Evolutionary conservation across 805 yeast genomes (phyloP).

Genomic region (Starmerella geochares): DNA sequence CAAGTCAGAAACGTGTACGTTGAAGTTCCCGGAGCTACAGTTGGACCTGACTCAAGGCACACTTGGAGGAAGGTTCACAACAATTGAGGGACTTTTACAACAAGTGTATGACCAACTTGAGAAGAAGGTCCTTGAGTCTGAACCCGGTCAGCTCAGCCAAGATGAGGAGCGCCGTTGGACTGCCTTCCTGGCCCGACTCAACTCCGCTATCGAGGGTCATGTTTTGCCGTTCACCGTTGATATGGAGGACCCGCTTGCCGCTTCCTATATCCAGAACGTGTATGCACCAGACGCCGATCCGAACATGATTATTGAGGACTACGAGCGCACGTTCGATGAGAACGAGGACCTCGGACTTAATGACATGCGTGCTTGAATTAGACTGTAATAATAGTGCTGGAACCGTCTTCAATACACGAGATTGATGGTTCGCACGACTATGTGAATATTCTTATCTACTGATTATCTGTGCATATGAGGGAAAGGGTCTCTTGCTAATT

Average conservation of each 20-base stretch:
- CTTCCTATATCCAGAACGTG: constrained; percentile 93
- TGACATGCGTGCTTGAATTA: constrained; percentile 33
- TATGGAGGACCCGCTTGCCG: constrained; percentile 92
- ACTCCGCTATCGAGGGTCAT: constrained; percentile 73
- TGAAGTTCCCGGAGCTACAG: constrained; percentile 75
- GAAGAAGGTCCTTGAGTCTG: constrained; percentile 68
- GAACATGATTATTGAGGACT: constrained; percentile 83
- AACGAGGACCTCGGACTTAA: constrained; percentile 82
- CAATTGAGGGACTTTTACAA: constrained; percentile 81
- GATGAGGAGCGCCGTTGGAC: constrained; percentile 75
- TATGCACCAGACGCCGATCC: constrained; percentile 98
- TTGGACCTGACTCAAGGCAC: constrained; percentile 94
- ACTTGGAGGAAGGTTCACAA: constrained; percentile 94
- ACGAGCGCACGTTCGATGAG: constrained; percentile 77
- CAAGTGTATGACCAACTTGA: constrained; percentile 88
- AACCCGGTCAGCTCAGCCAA: constrained; percentile 84
- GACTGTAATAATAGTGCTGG: not conserved
- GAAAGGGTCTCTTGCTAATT: too few relatives aligned
- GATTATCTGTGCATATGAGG: not conserved
- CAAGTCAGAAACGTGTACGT: constrained; percentile 86
- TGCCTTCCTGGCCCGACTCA: constrained; percentile 59
- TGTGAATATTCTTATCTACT: not conserved
- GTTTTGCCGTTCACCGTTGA: constrained; percentile 62
- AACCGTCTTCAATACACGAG: too few relatives aligned
- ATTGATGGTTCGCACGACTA: not conserved